Evolutionary conservation across 768 basidiomycete genomes (phyloP).

Genomic region (Boletus vinaceobasis): DNA sequence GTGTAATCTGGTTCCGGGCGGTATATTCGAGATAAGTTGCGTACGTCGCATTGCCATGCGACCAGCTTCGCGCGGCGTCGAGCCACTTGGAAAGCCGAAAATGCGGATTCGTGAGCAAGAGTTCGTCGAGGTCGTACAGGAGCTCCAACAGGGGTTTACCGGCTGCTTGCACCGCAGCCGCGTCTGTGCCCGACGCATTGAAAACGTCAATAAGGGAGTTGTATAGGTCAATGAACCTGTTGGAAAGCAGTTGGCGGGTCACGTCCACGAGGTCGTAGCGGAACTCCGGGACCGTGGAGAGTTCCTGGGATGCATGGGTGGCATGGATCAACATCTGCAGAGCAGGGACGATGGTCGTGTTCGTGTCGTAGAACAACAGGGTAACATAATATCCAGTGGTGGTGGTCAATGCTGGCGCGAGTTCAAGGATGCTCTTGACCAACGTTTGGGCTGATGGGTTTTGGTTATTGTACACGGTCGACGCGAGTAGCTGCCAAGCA

Average conservation of each 20-base stretch:
- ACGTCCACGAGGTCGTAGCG: slow-evolving; percentile 39
- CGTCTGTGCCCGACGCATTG: slow-evolving; percentile 19
- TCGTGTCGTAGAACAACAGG: slow-evolving; percentile 35
- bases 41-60: slow-evolving; percentile 29
- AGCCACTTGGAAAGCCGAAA: slow-evolving; percentile 39
- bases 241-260: slow-evolving; percentile 38
- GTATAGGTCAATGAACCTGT: slow-evolving; percentile 36
- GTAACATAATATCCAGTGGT: slow-evolving; percentile 34
- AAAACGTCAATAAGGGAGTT: slow-evolving; percentile 29
- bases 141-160: slow-evolving; percentile 30
- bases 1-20: slow-evolving; percentile 42
- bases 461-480: slow-evolving; percentile 39
- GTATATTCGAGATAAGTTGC: slow-evolving; percentile 36
- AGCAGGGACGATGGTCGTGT: slow-evolving; percentile 68
- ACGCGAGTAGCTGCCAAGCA: slow-evolving; percentile 37
- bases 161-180: slow-evolving; percentile 20
- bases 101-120: slow-evolving; percentile 32
- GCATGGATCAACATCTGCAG: slow-evolving; percentile 61
- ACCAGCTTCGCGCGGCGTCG: slow-evolving; percentile 30
- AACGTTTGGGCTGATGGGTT: slow-evolving; percentile 32
- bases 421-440: slow-evolving; percentile 38
- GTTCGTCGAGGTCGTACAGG: slow-evolving; percentile 32
- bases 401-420: slow-evolving; percentile 31
- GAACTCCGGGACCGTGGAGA: slow-evolving; percentile 33
- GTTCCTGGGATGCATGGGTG: slow-evolving; percentile 10